These are phyloP conservation scores for Alliaria petiolata DNA, from an alignment of 345 rosid species.

Conservation along the genomic window DNA sequence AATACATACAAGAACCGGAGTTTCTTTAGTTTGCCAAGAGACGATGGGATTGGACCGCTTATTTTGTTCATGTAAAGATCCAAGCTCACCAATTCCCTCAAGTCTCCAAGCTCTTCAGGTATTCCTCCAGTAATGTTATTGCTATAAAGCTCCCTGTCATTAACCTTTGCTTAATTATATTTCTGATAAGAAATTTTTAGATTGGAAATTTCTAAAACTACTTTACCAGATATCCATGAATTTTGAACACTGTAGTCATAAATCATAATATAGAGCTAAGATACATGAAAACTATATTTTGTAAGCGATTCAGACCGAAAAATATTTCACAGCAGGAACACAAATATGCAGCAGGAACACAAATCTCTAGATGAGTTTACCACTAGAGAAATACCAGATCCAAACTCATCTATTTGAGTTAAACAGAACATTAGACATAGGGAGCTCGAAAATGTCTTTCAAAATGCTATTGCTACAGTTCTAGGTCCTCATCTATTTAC, in stretches of 20 bases:
- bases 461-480: not conserved
- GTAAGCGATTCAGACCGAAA: not conserved
- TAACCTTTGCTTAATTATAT: not conserved
- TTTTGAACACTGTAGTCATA: not conserved
- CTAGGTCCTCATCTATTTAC: not conserved
- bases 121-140: conserved; percentile 57
- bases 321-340: not conserved
- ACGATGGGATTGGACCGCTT: conserved; percentile 49
- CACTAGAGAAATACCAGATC: not conserved
- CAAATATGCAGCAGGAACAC: too few relatives aligned
- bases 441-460: not conserved
- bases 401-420: not conserved
- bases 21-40: conserved; percentile 53
- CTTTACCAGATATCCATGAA: not conserved
- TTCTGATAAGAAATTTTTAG: not conserved
- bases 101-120: conserved; percentile 72
- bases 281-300: not conserved
- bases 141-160: conserved; percentile 75
- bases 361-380: not conserved
- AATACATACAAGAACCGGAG: conserved; percentile 63
- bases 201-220: not conserved
- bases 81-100: conserved; percentile 76
- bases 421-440: not conserved
- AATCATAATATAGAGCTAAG: not conserved
- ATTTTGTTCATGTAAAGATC: conserved; percentile 67